These are phyloP conservation scores for Phylloporus sp. DNA, from an alignment of 768 basidiomycete genomes.

Conservation along the genomic window DNA sequence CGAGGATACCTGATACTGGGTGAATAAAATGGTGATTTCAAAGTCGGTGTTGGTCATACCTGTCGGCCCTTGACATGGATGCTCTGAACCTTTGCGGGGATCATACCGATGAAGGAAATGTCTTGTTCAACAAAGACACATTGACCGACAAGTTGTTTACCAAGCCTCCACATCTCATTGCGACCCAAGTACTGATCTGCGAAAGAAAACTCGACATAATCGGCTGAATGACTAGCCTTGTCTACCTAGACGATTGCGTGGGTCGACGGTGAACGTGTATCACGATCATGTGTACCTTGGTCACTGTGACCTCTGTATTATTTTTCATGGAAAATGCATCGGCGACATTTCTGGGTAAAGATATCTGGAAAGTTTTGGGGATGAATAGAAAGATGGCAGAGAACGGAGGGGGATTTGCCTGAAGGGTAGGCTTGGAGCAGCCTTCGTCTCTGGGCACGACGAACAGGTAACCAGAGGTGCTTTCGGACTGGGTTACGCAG, in stretches of 20 bases:
- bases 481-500: conserved; percentile 47
- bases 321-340: conserved; percentile 69
- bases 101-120: conserved; percentile 77
- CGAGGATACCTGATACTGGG: conserved; percentile 59
- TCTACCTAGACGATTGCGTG: conserved; percentile 52
- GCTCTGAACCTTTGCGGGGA: conserved; percentile 75
- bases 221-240: conserved; percentile 55
- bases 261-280: conserved; percentile 6
- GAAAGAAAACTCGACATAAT: conserved; percentile 87
- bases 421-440: conserved; percentile 57
- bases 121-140: conserved; percentile 85
- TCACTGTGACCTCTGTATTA: conserved; percentile 65
- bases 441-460: conserved; percentile 63
- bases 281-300: conserved; percentile 46
- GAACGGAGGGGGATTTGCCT: conserved; percentile 37
- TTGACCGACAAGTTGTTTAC: conserved; percentile 73
- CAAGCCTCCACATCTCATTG: conserved; percentile 95
- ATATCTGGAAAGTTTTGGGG: conserved; percentile 48
- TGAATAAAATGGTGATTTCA: not conserved
- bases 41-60: conserved; percentile 35
- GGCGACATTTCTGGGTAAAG: conserved; percentile 68
- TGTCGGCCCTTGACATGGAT: conserved; percentile 71
- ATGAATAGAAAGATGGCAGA: not conserved
- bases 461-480: conserved; percentile 54
- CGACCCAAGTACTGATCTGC: conserved; percentile 94